A percentile compares a stretch with the other conserved stretches of the same genome.
Evolutionary conservation across 164 flowering plant genomes (phyloP).

Genomic region (Stephania cephalantha): DNA sequence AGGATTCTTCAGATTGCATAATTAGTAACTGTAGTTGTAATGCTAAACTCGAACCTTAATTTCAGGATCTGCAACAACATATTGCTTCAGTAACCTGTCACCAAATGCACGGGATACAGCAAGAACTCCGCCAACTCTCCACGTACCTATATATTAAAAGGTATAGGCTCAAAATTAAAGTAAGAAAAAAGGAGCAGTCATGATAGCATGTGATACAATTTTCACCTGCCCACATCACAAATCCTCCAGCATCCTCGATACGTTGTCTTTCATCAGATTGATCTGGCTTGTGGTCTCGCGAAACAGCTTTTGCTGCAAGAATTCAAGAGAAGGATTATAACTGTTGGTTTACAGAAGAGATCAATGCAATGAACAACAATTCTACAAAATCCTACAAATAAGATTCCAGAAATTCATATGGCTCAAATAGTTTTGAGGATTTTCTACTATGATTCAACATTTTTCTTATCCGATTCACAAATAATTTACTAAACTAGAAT

Average conservation of each 20-base stretch:
- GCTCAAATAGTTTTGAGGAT: background rate
- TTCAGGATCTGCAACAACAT: slow-evolving; percentile 97
- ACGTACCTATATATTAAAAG: slow-evolving; percentile 54
- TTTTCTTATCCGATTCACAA: too few relatives aligned
- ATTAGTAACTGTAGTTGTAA: background rate
- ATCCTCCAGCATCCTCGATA: slow-evolving; percentile 98
- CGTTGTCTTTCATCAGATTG: slow-evolving; percentile 92
- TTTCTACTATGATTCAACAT: too few relatives aligned
- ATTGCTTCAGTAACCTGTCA: slow-evolving; percentile 91
- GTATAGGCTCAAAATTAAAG: background rate
- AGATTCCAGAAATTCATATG: background rate
- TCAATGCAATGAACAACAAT: background rate
- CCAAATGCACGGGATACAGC: slow-evolving; percentile 99
- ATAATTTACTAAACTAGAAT: too few relatives aligned
- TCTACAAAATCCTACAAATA: background rate
- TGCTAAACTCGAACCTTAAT: slow-evolving; percentile 53
- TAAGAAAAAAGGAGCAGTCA: background rate
- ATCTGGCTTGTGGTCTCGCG: slow-evolving; percentile 98
- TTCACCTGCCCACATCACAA: slow-evolving; percentile 99
- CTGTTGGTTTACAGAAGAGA: background rate
- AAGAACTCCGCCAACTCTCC: slow-evolving; percentile 99
- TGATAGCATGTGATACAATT: background rate
- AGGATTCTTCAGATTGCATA: background rate
- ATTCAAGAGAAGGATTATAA: background rate
- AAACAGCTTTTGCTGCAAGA: slow-evolving; percentile 77